Evolutionary conservation across 176 grass and related monocot genomes (phyloP).

Genomic region (Lolium perenne): DNA sequence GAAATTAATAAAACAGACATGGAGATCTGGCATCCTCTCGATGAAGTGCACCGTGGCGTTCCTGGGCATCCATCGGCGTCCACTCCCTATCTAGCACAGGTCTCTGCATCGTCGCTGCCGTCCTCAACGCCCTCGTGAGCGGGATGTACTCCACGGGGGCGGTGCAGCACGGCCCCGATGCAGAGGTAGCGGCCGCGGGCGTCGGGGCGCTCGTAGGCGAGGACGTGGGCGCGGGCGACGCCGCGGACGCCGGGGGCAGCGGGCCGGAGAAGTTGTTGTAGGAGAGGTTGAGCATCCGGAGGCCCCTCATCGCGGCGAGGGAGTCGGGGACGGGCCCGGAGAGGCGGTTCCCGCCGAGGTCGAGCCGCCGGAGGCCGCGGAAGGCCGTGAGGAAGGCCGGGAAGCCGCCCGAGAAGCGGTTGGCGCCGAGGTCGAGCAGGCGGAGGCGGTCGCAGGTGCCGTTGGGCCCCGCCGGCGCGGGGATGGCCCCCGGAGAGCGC

Average conservation of each 20-base stretch:
- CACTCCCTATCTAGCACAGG: no score
- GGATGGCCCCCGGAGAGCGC: conserved; percentile 53
- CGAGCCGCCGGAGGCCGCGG: conserved; percentile 60
- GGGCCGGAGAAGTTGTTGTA: conserved; percentile 81
- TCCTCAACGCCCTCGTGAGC: no score
- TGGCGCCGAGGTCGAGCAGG: conserved; percentile 66
- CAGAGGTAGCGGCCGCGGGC: no score
- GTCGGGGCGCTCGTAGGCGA: no score
- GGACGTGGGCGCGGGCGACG: no score
- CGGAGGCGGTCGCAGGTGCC: conserved; percentile 59
- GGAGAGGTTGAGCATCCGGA: conserved; percentile 73
- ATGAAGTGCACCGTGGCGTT: no score
- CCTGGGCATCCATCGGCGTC: no score
- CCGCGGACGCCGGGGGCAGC: conserved; percentile 47
- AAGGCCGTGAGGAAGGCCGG: conserved; percentile 69
- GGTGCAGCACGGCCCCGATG: no score
- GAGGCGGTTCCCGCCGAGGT: conserved; percentile 65
- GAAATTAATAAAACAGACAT: no score
- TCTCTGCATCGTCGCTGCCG: no score
- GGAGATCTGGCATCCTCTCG: no score
- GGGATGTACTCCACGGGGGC: no score
- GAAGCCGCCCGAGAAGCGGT: conserved; percentile 67
- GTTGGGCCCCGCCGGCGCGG: conserved; percentile 60
- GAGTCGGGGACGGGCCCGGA: conserved; percentile 60
- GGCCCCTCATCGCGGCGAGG: conserved; percentile 43